Evolutionary conservation across 1,284 basidiomycete genomes (phyloP).

Genomic region (Ceratobasidium sp.): DNA sequence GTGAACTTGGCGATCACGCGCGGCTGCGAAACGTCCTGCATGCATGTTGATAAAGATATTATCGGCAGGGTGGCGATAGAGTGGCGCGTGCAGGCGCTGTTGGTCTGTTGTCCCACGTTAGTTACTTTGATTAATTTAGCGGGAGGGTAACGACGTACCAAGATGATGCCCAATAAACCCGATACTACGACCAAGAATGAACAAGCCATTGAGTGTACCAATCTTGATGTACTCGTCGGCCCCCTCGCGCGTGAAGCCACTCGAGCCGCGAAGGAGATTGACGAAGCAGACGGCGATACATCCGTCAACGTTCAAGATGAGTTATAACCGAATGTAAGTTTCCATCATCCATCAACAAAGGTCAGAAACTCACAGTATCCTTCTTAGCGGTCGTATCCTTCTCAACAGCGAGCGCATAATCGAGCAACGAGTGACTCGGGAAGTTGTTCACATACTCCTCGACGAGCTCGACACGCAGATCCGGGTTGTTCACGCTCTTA

Average conservation of each 20-base stretch:
- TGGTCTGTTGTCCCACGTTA: constrained; percentile 71
- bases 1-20: constrained; percentile 70
- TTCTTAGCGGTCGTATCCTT: constrained; percentile 98
- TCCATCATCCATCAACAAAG: too few species aligned
- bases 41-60: constrained; percentile 72
- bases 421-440: constrained; percentile 90
- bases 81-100: constrained; percentile 89
- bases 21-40: constrained; percentile 81
- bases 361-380: constrained; percentile 86
- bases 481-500: constrained; percentile 98
- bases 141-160: constrained; percentile 35
- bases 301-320: constrained; percentile 96
- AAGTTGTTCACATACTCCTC: constrained; percentile 99
- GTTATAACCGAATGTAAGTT: constrained; percentile 53
- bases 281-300: constrained; percentile 99
- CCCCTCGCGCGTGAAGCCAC: constrained; percentile 96
- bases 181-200: constrained; percentile 96
- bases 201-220: constrained; percentile 93
- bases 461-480: constrained; percentile 95
- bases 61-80: constrained; percentile 83
- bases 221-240: constrained; percentile 98
- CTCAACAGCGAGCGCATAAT: constrained; percentile 99
- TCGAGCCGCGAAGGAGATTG: constrained; percentile 91
- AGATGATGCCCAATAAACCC: constrained; percentile 96
- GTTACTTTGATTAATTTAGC: not conserved